These are phyloP conservation scores for Sporopachydermia lactativora DNA, from an alignment of 805 yeast species.

Conservation along the genomic window DNA sequence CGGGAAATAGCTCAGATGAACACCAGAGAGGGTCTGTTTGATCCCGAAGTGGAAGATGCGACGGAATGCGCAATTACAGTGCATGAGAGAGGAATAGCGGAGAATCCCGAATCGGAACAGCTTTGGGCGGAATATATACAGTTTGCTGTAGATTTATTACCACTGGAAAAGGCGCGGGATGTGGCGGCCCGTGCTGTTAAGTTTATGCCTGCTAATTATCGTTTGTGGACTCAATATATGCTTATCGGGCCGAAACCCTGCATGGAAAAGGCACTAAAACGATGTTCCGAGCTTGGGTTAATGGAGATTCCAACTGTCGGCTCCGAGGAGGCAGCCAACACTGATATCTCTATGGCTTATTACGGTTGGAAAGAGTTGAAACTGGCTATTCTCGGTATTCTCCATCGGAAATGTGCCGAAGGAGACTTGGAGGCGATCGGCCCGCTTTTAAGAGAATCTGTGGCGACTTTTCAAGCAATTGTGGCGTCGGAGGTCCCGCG, in stretches of 20 bases:
- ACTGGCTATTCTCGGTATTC: not conserved
- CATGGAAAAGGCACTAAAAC: too few relatives aligned
- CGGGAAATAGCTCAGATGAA: too few relatives aligned
- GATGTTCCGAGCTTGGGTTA: too few relatives aligned
- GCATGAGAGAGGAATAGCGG: not conserved
- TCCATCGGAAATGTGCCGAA: not conserved
- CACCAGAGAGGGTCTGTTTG: too few relatives aligned
- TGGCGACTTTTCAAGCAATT: not conserved
- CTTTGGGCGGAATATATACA: not conserved
- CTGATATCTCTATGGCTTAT: too few relatives aligned
- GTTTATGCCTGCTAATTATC: too few relatives aligned
- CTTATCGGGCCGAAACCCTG: too few relatives aligned
- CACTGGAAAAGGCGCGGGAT: not conserved
- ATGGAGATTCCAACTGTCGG: too few relatives aligned
- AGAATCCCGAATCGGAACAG: not conserved
- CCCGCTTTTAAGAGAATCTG: not conserved
- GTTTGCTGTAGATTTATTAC: not conserved
- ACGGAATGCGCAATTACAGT: too few relatives aligned
- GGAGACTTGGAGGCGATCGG: not conserved
- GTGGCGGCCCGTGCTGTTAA: not conserved
- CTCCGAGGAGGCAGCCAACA: too few relatives aligned
- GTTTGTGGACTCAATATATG: too few relatives aligned
- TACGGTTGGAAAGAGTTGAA: not conserved
- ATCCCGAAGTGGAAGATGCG: too few relatives aligned
- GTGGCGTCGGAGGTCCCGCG: not conserved